A percentile compares a stretch with the other conserved stretches of the same genome.
Evolutionary conservation across 2,329 filamentous ascomycete genomes (phyloP).

Genomic region (Ophiocordyceps sinensis): DNA sequence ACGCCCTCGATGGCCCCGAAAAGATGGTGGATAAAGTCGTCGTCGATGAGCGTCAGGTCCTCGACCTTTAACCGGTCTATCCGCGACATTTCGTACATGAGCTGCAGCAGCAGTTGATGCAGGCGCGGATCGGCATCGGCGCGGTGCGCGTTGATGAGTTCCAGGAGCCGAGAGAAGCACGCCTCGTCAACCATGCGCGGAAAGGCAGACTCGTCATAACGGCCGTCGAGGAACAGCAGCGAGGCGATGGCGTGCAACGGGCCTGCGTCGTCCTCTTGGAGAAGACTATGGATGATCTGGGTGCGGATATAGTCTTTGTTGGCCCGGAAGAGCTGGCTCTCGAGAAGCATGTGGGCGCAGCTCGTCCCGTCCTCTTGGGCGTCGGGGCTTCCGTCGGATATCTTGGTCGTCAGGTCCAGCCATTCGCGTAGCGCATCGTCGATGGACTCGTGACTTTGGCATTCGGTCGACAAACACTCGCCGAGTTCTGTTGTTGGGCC

Average conservation of each 20-base stretch:
- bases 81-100: conserved; percentile 93
- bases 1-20: conserved; percentile 79
- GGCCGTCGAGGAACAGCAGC: conserved; percentile 78
- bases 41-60: conserved; percentile 63
- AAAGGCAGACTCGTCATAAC: conserved; percentile 62
- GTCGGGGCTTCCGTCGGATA: conserved; percentile 60
- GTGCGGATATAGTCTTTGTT: conserved; percentile 79
- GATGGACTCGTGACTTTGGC: conserved; percentile 43
- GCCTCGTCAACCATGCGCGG: conserved; percentile 77
- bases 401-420: conserved; percentile 61
- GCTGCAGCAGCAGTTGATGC: conserved; percentile 68
- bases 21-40: conserved; percentile 70
- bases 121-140: conserved; percentile 54
- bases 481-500: conserved; percentile 27
- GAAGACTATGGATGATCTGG: conserved; percentile 81
- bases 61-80: conserved; percentile 67
- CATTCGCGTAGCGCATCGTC: conserved; percentile 79
- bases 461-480: conserved; percentile 29
- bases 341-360: conserved; percentile 67
- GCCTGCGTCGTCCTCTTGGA: conserved; percentile 68
- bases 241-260: conserved; percentile 72
- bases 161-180: conserved; percentile 69
- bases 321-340: conserved; percentile 56
- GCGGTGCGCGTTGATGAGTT: conserved; percentile 56
- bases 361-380: conserved; percentile 66